Evolutionary conservation across 2,329 filamentous ascomycete genomes (phyloP), one percentile per base, ranked within the genome.

Genomic region (Colletotrichum destructivum): DNA sequence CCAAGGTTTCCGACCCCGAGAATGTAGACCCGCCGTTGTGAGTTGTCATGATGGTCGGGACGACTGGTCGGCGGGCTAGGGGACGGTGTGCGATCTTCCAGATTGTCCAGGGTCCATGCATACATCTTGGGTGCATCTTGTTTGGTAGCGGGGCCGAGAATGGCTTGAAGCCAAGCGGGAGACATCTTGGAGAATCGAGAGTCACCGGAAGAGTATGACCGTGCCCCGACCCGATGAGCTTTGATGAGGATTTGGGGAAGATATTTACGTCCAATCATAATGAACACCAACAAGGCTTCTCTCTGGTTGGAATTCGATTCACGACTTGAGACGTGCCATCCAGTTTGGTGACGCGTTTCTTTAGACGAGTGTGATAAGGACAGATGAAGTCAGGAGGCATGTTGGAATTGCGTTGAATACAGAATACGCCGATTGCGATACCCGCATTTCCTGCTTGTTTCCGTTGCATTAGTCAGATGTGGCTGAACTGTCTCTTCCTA

Each of bases 1-100:
- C 95, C 95, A 15, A 98, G 86, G 78, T 94, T 97, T 46, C 95
- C 95, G 13, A 93, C 79, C 13, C 96, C 95, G 3, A 98, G 83
- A 59, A 98, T 87, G 77, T 96, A 90, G 73, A 97, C 91, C 44
- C 91, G 87, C n/a, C 78, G 79, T 2, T 69, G 6, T 49, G 2
- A 46, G 56, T 44, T 38, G 51, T 31, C 54, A 26, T 21, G 56
- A n/a, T 40, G 26, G 18, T 23, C 18, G 15, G 9, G 13, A 21
- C 35, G 60, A 15, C 35, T 52, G 15, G 35, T 35, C 13, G 21
- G n/a, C 11, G 60, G 8, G 11, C 31, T 38, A 9, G 11, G 35
- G 44, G 47, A 52, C 35, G 42, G 38, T 15, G 2, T 35, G 13
- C 31, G 38, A 11, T 66, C 68, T 40, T 71, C 61, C 23, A 83